These are phyloP conservation scores for Ophiostoma quercus DNA, from an alignment of 2,329 filamentous ascomycete species.

Conservation along the genomic window DNA sequence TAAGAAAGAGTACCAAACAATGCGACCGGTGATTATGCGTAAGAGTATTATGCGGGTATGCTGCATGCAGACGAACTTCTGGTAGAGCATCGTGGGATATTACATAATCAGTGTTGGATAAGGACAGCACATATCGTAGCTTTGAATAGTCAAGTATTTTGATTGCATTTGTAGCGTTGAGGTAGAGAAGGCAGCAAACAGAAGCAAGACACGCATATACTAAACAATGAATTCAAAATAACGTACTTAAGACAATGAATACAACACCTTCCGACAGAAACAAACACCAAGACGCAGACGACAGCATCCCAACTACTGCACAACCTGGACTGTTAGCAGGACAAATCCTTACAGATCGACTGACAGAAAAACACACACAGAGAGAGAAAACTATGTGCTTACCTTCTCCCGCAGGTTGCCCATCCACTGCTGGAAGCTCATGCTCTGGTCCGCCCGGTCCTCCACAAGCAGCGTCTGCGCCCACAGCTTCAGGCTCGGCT, in stretches of 20 bases:
- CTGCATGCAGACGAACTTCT: background rate
- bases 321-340: conserved; percentile 11
- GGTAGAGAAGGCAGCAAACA: background rate
- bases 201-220: background rate
- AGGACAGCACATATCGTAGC: too few relatives aligned
- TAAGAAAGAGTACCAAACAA: too few relatives aligned
- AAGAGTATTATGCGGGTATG: background rate
- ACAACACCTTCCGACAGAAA: background rate
- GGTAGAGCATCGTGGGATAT: too few relatives aligned
- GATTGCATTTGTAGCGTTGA: too few relatives aligned
- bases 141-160: too few relatives aligned
- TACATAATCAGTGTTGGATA: too few relatives aligned
- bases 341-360: background rate
- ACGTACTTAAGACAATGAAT: background rate
- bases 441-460: conserved; percentile 87
- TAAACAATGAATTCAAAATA: background rate
- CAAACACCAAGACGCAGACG: background rate
- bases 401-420: conserved; percentile 93
- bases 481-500: conserved; percentile 92
- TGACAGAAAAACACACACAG: background rate
- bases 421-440: conserved; percentile 92
- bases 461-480: conserved; percentile 93
- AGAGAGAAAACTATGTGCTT: background rate
- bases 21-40: too few relatives aligned
- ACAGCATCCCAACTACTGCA: conserved; percentile 4